phyloP scores from a whole-genome alignment of 1,284 basidiomycete species.

The Polyporus tsugae region DNA sequence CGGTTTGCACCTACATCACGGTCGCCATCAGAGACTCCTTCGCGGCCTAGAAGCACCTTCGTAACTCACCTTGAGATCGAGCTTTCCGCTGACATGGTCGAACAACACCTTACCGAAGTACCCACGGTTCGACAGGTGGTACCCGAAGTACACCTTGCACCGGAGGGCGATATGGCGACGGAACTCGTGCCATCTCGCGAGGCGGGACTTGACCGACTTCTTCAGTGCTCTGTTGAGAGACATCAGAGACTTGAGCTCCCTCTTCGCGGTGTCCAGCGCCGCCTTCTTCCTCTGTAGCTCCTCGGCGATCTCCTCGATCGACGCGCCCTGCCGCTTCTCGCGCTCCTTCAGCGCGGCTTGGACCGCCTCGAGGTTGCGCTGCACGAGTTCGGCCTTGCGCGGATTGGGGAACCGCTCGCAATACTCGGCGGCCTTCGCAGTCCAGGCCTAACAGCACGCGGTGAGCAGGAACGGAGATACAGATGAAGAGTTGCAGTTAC shows the following conservation, averaged over 20 bases:
- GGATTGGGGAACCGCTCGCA: slow-evolving; percentile 68
- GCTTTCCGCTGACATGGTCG: slow-evolving; percentile 74
- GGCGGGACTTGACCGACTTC: slow-evolving; percentile 69
- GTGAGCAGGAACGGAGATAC: not conserved
- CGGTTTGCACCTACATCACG: slow-evolving; percentile 72
- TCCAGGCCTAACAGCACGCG: slow-evolving; percentile 62
- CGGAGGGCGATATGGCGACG: slow-evolving; percentile 86
- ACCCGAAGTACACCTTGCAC: slow-evolving; percentile 85
- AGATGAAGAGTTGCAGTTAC: slow-evolving; percentile 45
- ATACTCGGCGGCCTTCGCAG: slow-evolving; percentile 66
- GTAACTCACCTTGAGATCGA: slow-evolving; percentile 71
- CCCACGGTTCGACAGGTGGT: slow-evolving; percentile 85
- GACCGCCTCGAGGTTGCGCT: slow-evolving; percentile 69
- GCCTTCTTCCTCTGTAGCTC: slow-evolving; percentile 71
- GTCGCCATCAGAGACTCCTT: not conserved
- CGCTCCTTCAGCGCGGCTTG: slow-evolving; percentile 74
- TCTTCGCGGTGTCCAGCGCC: slow-evolving; percentile 63
- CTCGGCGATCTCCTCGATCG: slow-evolving; percentile 78
- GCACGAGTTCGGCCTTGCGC: slow-evolving; percentile 62
- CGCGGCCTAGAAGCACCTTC: not conserved
- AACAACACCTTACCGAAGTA: slow-evolving; percentile 89
- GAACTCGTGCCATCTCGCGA: slow-evolving; percentile 87
- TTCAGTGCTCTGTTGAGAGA: slow-evolving; percentile 68
- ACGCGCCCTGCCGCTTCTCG: slow-evolving; percentile 75
- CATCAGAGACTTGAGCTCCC: slow-evolving; percentile 69